A percentile compares a stretch with the other conserved stretches of the same genome.
Evolutionary conservation across 2,329 filamentous ascomycete species (phyloP).

Genomic region (Claviceps spartinae): DNA sequence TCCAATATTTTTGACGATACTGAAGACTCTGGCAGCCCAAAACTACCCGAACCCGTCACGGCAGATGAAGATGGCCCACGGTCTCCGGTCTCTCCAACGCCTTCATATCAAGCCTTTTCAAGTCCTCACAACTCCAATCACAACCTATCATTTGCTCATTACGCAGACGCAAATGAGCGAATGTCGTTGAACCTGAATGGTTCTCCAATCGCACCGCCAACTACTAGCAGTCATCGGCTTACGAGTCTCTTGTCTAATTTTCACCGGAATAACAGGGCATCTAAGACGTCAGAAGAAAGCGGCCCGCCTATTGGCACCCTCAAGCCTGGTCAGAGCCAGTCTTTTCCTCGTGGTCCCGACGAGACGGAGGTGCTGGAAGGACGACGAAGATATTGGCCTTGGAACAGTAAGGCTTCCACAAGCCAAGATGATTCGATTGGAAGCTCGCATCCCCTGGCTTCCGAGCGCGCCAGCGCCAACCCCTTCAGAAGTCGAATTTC

Average conservation of each 20-base stretch:
- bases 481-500: conserved; percentile 35
- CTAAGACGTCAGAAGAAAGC: conserved; percentile 35
- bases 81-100: conserved; percentile 46
- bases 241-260: conserved; percentile 44
- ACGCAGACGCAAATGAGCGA: conserved; percentile 32
- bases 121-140: conserved; percentile 49
- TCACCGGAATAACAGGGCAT: conserved; percentile 43
- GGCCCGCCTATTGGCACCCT: conserved; percentile 55
- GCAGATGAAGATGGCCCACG: conserved; percentile 33
- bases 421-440: conserved; percentile 26
- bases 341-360: conserved; percentile 52
- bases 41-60: conserved; percentile 17
- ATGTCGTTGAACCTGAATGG: conserved; percentile 25
- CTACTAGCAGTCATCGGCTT: conserved; percentile 23
- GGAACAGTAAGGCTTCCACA: conserved; percentile 42
- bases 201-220: conserved; percentile 23
- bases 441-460: conserved; percentile 25
- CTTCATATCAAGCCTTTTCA: conserved; percentile 42
- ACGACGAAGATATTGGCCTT: conserved; percentile 43
- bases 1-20: conserved; percentile 50
- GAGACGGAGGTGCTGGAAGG: conserved; percentile 38
- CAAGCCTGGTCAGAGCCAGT: conserved; percentile 62
- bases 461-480: conserved; percentile 31
- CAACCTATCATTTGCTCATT: conserved; percentile 41
- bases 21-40: conserved; percentile 32